Evolutionary conservation across 1,284 basidiomycete genomes (phyloP), one percentile per base, ranked within the genome.

Genomic region (Mycena sp.): DNA sequence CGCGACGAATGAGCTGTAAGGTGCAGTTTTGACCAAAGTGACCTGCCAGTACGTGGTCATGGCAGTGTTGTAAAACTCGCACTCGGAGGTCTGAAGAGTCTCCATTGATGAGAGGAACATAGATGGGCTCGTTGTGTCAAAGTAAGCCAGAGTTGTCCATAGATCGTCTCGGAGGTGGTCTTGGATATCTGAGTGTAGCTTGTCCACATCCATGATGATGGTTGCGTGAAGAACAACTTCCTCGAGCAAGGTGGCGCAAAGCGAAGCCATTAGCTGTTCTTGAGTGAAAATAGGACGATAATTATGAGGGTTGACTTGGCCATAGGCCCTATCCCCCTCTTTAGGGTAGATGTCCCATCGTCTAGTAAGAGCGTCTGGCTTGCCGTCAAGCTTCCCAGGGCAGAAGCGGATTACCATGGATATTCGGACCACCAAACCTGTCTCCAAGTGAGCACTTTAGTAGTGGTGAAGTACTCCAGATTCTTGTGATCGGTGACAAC

Each of bases 361-460:
- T 51, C 73, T 40, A 23, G 72, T 72, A n/a, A 78, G 67, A 14
- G 77, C 70, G 53, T 78, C 74, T 0, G 74, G 70, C 41, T 73
- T 71, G 7, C 32, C 32, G 7, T 14, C 32, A 14, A 70, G 43
- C 7, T 60, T 14, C 6, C 54, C 54, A 5, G 73, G 72, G 0
- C 68, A 56, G 63, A 74, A 77, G 5, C 46, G 40, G 37, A 78
- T 71, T 10, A 51, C 38, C 41, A 72, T 35, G 14, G 32, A 14
- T 35, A 35, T 35, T 35, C 32, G 32, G 71, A 67, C 74, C 76
- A 77, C 2, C 73, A 58, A 5, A 66, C 70, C 58, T 76, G 74
- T 0, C 70, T 61, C 4, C 49, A 23, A 23, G 41, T 64, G 17
- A 52, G 46, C 6, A 19, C n/a, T 44, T 58, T 53, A n/a, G 56